Conservation (phyloP, 2,329 filamentous ascomycete species). For the Ophiostoma quercus region DNA sequence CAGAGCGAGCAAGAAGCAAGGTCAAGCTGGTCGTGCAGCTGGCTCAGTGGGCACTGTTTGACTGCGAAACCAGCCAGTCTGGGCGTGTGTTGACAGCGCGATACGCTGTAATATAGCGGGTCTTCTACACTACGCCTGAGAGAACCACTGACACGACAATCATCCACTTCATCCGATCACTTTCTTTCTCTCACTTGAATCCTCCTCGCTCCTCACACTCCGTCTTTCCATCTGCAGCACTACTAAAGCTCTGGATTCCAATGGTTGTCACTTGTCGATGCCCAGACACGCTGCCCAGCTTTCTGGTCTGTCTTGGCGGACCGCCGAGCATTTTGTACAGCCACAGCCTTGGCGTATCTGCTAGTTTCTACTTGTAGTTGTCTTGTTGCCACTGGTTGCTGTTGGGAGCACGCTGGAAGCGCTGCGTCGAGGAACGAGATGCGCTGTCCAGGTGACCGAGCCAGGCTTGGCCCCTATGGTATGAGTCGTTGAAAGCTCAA, state of each 20-base stretch:
- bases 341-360: slow-evolving; percentile 8
- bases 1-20: neutral
- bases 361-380: neutral
- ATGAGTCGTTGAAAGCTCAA: neutral
- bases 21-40: neutral
- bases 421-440: neutral
- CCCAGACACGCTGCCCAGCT: slow-evolving; percentile 12
- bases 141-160: neutral
- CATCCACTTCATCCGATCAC: slow-evolving; percentile 6
- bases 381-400: slow-evolving; percentile 1
- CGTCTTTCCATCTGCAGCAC: neutral
- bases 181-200: neutral
- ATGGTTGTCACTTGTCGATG: neutral
- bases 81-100: neutral
- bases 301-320: slow-evolving; percentile 16
- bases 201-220: neutral
- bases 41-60: neutral
- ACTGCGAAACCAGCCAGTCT: neutral
- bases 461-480: neutral
- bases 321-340: slow-evolving; percentile 13
- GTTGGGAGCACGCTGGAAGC: neutral
- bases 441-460: slow-evolving; percentile 5
- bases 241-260: neutral
- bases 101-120: neutral
- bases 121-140: neutral